A percentile compares a stretch with the other conserved stretches of the same genome.
Conservation (phyloP, 805 yeast genomes). For the Cyberlindnera japonica region DNA sequence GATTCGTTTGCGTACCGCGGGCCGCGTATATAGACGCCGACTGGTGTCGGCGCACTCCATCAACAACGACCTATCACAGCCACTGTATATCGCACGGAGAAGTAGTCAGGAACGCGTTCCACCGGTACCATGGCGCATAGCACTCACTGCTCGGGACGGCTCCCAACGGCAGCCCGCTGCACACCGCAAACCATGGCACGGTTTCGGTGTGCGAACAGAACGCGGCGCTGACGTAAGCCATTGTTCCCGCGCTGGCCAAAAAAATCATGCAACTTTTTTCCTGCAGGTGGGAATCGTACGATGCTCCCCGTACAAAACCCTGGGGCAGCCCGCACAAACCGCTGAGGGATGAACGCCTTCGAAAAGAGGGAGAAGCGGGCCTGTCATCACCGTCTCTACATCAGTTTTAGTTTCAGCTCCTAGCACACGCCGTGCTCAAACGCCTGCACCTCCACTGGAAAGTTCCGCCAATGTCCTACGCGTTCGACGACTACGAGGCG, state of each 20-base stretch:
- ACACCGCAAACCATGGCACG: too few relatives aligned
- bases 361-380: too few relatives aligned
- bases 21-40: too few relatives aligned
- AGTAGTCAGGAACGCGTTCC: neutral
- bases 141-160: too few relatives aligned
- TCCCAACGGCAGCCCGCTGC: too few relatives aligned
- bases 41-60: too few relatives aligned
- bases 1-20: slow-evolving; percentile 23
- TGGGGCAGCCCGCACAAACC: neutral
- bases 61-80: neutral
- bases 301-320: slow-evolving; percentile 6
- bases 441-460: neutral
- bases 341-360: too few relatives aligned
- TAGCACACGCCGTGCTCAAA: too few relatives aligned
- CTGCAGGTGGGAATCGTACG: slow-evolving; percentile 10
- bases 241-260: slow-evolving; percentile 4
- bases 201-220: too few relatives aligned
- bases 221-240: slow-evolving; percentile 1
- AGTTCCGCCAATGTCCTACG: slow-evolving; percentile 22
- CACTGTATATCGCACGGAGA: neutral
- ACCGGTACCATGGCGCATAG: too few relatives aligned
- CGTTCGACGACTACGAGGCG: slow-evolving; percentile 32
- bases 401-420: too few relatives aligned
- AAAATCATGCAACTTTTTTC: slow-evolving; percentile 20
- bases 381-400: too few relatives aligned